Conservation (phyloP, 1,284 basidiomycete genomes). For the Meira nashicola region DNA sequence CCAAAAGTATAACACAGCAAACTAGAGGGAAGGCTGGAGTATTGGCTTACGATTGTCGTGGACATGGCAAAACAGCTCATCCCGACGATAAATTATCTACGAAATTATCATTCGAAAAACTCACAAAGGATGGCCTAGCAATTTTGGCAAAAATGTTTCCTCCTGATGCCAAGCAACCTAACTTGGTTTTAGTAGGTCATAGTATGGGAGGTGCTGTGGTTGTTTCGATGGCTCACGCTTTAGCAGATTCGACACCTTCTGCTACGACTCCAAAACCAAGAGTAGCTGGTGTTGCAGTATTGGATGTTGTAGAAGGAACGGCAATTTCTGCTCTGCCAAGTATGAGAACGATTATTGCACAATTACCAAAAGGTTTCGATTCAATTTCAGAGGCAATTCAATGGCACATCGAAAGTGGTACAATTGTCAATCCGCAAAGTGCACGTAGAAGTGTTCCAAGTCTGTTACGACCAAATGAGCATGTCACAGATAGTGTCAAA, state of each 20-base stretch:
- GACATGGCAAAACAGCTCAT: slow-evolving; percentile 61
- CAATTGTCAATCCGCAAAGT: slow-evolving; percentile 43
- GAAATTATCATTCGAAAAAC: slow-evolving; percentile 39
- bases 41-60: slow-evolving; percentile 74
- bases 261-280: slow-evolving; percentile 29
- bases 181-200: slow-evolving; percentile 50
- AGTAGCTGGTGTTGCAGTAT: slow-evolving; percentile 75
- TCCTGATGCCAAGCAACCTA: slow-evolving; percentile 20
- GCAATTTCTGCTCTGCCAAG: slow-evolving; percentile 83
- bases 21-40: slow-evolving; percentile 75
- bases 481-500: background rate
- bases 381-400: slow-evolving; percentile 78
- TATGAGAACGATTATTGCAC: slow-evolving; percentile 82
- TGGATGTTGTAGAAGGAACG: slow-evolving; percentile 97
- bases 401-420: slow-evolving; percentile 71
- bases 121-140: slow-evolving; percentile 27
- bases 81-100: slow-evolving; percentile 12
- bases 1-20: slow-evolving; percentile 66
- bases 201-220: slow-evolving; percentile 53
- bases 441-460: slow-evolving; percentile 47
- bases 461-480: slow-evolving; percentile 27
- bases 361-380: slow-evolving; percentile 76
- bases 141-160: slow-evolving; percentile 34
- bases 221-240: slow-evolving; percentile 30
- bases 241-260: slow-evolving; percentile 8